These are phyloP conservation scores for Westerdykella aurantiaca DNA, from an alignment of 2,329 filamentous ascomycete species.

Conservation along the genomic window DNA sequence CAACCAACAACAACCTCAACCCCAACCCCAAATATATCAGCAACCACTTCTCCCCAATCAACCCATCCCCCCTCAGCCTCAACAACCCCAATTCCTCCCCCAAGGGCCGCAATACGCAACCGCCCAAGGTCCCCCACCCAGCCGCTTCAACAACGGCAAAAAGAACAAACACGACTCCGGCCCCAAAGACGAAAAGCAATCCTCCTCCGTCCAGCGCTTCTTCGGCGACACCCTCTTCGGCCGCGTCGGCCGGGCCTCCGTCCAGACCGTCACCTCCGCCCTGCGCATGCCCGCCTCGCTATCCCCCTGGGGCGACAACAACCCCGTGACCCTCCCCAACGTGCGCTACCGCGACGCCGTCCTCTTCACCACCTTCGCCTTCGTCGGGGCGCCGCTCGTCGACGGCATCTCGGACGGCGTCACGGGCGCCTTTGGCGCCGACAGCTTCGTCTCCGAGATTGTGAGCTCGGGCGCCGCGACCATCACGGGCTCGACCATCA, in stretches of 20 bases:
- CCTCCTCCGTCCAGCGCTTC: slow-evolving; percentile 29
- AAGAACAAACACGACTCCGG: slow-evolving; percentile 9
- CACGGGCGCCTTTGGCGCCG: slow-evolving; percentile 27
- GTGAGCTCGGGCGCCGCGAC: slow-evolving; percentile 26
- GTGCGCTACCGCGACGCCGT: slow-evolving; percentile 36
- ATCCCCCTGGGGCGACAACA: slow-evolving; percentile 38
- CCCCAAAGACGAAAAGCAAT: slow-evolving; percentile 25
- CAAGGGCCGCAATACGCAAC: slow-evolving; percentile 18
- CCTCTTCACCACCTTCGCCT: slow-evolving; percentile 35
- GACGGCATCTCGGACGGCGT: slow-evolving; percentile 27
- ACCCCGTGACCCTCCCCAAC: slow-evolving; percentile 36
- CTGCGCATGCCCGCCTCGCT: slow-evolving; percentile 30
- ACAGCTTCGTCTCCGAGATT: slow-evolving; percentile 32
- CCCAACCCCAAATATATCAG: slow-evolving; percentile 3
- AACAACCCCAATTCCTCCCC: slow-evolving; percentile 16
- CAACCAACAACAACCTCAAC: slow-evolving; percentile 5
- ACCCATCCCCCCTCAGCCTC: slow-evolving; percentile 8
- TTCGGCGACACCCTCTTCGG: slow-evolving; percentile 35
- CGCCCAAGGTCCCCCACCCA: slow-evolving; percentile 15
- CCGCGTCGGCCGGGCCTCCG: slow-evolving; percentile 31
- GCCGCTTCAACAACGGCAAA: slow-evolving; percentile 21
- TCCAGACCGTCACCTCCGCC: slow-evolving; percentile 29
- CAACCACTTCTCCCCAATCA: slow-evolving; percentile 3
- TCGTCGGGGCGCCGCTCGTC: slow-evolving; percentile 31
- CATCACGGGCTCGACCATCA: slow-evolving; percentile 21